Evolutionary conservation across 148 eudicot genomes (phyloP).

Genomic region (Silene uniflora): DNA sequence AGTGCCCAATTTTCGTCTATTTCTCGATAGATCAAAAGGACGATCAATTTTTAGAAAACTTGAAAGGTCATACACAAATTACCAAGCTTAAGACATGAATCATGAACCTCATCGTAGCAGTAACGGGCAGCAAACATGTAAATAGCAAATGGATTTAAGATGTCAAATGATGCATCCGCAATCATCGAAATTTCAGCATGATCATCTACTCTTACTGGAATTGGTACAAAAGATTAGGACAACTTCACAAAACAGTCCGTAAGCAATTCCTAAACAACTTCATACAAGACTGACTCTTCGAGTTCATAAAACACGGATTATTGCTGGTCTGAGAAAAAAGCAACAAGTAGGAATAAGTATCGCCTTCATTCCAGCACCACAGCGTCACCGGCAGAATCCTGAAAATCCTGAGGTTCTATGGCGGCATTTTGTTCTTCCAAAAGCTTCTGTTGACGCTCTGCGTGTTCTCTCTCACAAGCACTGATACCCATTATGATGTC

Average conservation of each 20-base stretch:
- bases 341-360: neutral
- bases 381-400: slow-evolving; percentile 24
- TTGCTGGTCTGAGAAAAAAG: neutral
- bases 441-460: slow-evolving; percentile 89
- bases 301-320: neutral
- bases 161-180: too few relatives aligned
- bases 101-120: neutral
- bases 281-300: neutral
- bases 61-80: too few relatives aligned
- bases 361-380: slow-evolving; percentile 19
- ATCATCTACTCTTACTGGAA: neutral
- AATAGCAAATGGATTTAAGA: neutral
- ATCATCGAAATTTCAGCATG: neutral
- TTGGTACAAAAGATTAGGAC: neutral
- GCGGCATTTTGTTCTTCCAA: slow-evolving; percentile 63
- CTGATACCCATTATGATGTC: slow-evolving; percentile 91
- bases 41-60: too few relatives aligned
- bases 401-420: slow-evolving; percentile 24
- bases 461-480: slow-evolving; percentile 92
- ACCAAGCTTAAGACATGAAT: too few relatives aligned
- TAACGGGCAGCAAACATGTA: neutral
- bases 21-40: too few relatives aligned
- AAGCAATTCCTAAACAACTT: too few relatives aligned
- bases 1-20: too few relatives aligned
- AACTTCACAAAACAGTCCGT: too few relatives aligned